A percentile compares a stretch with the other conserved stretches of the same genome.
Evolutionary conservation across 139 green algal species (phyloP).

Genomic region (Zygnema cylindricum): DNA sequence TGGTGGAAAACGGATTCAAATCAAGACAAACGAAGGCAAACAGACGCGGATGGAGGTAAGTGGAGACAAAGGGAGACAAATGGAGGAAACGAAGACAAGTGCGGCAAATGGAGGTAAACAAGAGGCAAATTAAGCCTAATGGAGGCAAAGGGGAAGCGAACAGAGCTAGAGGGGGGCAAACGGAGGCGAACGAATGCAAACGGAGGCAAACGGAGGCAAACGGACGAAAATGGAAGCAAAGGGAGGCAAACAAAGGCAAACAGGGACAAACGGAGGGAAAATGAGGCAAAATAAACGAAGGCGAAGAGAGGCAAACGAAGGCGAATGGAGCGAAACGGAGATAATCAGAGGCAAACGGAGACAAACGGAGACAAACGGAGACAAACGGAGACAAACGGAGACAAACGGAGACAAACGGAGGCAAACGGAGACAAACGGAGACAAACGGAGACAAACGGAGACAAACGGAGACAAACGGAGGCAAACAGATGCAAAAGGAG

Average conservation of each 20-base stretch:
- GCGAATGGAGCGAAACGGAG: neutral
- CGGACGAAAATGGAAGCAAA: neutral
- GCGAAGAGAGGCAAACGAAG: neutral
- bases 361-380: neutral
- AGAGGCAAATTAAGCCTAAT: neutral
- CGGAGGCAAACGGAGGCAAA: neutral
- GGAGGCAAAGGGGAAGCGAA: neutral
- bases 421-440: neutral
- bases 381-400: neutral
- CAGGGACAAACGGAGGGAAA: neutral
- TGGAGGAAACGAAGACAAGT: neutral
- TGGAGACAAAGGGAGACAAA: neutral
- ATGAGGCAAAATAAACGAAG: neutral
- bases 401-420: neutral
- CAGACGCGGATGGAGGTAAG: neutral
- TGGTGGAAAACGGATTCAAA: neutral
- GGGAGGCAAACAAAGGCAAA: neutral
- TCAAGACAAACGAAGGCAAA: neutral
- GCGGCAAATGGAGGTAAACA: neutral
- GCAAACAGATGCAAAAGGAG: no score
- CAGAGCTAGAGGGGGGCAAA: neutral
- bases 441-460: neutral
- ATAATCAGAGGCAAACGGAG: neutral
- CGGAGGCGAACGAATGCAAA: no score
- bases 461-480: neutral